These are phyloP conservation scores for Malus fusca DNA, from an alignment of 306 rosid genomes.

Conservation along the genomic window DNA sequence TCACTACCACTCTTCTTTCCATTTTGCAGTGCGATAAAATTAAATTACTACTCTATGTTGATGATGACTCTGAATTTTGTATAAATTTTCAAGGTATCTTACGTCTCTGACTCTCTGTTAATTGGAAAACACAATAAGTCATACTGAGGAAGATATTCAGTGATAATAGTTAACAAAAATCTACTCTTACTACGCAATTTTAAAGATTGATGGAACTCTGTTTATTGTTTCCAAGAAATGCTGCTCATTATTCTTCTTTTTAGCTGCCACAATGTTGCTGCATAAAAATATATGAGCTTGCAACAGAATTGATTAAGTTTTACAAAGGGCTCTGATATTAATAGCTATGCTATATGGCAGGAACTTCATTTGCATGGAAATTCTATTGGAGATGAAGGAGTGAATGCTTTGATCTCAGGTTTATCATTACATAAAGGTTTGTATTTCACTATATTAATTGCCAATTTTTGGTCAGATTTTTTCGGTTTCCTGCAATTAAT, in stretches of 20 bases:
- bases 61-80: background rate
- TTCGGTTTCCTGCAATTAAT: background rate
- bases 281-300: background rate
- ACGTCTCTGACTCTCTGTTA: background rate
- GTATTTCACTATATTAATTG: slow-evolving; percentile 6
- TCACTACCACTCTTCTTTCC: slow-evolving; percentile 15
- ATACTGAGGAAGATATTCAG: background rate
- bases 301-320: background rate
- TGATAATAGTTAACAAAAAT: background rate
- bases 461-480: slow-evolving; percentile 8
- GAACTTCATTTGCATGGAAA: slow-evolving; percentile 95
- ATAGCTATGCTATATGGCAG: slow-evolving; percentile 30
- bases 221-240: background rate
- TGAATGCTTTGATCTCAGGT: slow-evolving; percentile 67
- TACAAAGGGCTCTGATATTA: background rate
- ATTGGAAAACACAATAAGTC: background rate
- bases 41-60: background rate
- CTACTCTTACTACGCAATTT: background rate
- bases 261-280: background rate
- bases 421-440: slow-evolving; percentile 73
- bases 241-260: background rate
- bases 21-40: background rate
- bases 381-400: slow-evolving; percentile 94
- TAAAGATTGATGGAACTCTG: background rate
- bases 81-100: background rate